Base-by-base conservation (phyloP, 805 yeast species). In the Myxozyma udenii region DNA sequence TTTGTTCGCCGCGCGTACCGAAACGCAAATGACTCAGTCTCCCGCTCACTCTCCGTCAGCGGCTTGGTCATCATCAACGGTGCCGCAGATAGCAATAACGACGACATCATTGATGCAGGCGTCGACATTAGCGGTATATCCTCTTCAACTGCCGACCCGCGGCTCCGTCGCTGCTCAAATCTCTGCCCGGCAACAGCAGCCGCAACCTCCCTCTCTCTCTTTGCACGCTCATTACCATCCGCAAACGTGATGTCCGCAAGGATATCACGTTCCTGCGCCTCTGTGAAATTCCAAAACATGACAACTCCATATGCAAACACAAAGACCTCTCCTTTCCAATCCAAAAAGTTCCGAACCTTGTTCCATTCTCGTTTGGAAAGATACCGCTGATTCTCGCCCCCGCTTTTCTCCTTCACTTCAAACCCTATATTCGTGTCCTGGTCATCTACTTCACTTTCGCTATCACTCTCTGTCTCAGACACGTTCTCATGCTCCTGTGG, bases 231-330 rank as follows among this genome's bases (percentile, higher is more conserved):
- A 12, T 41, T 18, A 18, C 11, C n/a, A 22, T 48, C 52, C 4
- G 87, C 87, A 69, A 85, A 81, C n/a, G 83, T 85, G 57, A 93
- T 74, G 64, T 93, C 98, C 0, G 97, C 98, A 49, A 93, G 75
- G 18, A 93, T 81, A 62, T 91, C 93, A 71, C 89, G 89, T 64
- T 93, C 98, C 65, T 93, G 96, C 5, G 79, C 74, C 65, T 89
- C 96, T 2, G 91, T 81, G 62, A 93, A 89, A 64, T 93, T 93
- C 98, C 98, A 93, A 64, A 93, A 90, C 19, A 93, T 97, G n/a
- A 93, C 88, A 12, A 91, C 95, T 19, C 98, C 98, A 66, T 93
- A 93, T 47, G 81, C 83, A 66, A 91, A 81, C 12, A 93, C 78
- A 64, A 93, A 93, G 74, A 93, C 77, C 64, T 91, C 98, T 0